These are phyloP conservation scores for Dactylorhiza incarnata DNA, from an alignment of 106 monocot species.

Conservation along the genomic window DNA sequence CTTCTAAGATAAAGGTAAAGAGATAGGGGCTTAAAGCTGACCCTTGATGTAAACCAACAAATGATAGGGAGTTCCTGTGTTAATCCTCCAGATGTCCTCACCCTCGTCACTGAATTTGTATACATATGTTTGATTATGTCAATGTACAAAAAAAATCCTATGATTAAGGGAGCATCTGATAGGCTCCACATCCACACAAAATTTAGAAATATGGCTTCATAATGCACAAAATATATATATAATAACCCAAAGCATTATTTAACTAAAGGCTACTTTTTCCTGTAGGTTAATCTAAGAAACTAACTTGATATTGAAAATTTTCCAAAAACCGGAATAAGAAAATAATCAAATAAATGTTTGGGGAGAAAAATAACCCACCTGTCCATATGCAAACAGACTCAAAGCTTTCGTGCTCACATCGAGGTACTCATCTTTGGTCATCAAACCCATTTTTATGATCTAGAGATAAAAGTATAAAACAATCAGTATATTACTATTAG, in stretches of 20 bases:
- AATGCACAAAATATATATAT: not conserved
- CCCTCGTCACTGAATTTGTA: too few species aligned
- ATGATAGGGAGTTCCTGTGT: too few species aligned
- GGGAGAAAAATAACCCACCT: constrained; percentile 34
- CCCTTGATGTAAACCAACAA: too few species aligned
- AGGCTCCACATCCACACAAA: not conserved
- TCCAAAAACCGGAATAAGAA: not conserved
- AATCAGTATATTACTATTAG: not conserved
- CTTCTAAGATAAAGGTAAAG: too few species aligned
- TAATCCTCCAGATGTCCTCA: too few species aligned
- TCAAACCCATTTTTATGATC: constrained; percentile 76
- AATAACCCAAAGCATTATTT: not conserved
- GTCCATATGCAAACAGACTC: constrained; percentile 82
- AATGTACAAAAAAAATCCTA: not conserved
- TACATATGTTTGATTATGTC: too few species aligned
- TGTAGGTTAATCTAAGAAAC: not conserved
- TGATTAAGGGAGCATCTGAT: not conserved
- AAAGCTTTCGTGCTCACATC: constrained; percentile 89
- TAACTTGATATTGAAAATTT: not conserved
- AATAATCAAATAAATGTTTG: not conserved
- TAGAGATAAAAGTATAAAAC: constrained; percentile 17
- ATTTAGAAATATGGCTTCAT: not conserved
- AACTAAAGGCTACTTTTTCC: not conserved
- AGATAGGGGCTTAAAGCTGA: too few species aligned
- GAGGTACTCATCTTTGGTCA: constrained; percentile 80